Evolutionary conservation across 768 basidiomycete genomes (phyloP).

Genomic region (Flagelloscypha sp.): DNA sequence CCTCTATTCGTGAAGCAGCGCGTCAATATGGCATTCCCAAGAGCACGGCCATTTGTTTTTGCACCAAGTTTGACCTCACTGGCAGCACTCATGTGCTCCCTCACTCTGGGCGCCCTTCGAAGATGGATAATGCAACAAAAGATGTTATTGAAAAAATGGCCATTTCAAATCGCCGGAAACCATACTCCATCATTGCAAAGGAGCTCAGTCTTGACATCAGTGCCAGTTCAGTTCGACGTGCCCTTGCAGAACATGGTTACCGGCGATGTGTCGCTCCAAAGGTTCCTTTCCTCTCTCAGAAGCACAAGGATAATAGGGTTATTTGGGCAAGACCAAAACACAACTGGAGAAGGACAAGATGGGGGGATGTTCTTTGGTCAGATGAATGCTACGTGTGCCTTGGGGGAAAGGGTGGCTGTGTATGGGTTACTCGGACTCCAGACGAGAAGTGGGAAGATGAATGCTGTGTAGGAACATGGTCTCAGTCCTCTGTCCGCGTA

Average conservation of each 20-base stretch:
- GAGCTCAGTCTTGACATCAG: not conserved
- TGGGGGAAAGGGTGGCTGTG: constrained; percentile 7
- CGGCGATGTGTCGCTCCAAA: constrained; percentile 9
- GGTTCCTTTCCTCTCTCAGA: constrained; percentile 12
- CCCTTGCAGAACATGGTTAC: constrained; percentile 7
- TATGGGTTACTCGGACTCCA: constrained; percentile 11
- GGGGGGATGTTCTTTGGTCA: constrained; percentile 14
- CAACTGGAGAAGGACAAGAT: constrained; percentile 4
- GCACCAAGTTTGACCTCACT: not conserved
- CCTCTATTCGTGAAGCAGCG: not conserved
- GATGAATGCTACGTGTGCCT: constrained; percentile 18
- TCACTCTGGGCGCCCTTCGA: constrained; percentile 6
- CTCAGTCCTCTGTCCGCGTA: constrained; percentile 8
- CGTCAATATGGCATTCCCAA: not conserved
- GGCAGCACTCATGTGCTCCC: not conserved
- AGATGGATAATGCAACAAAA: constrained; percentile 4
- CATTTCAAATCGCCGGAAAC: not conserved
- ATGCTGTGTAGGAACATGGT: constrained; percentile 7
- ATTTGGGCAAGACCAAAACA: constrained; percentile 12
- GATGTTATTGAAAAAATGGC: not conserved
- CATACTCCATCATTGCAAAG: not conserved
- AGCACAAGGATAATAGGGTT: constrained; percentile 4
- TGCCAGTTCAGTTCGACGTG: constrained; percentile 2
- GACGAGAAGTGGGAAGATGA: constrained; percentile 8
- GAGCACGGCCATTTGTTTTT: not conserved